Base-by-base conservation (phyloP, 2,329 filamentous ascomycete genomes). In the Teratosphaeria pseudoeucalypti region DNA sequence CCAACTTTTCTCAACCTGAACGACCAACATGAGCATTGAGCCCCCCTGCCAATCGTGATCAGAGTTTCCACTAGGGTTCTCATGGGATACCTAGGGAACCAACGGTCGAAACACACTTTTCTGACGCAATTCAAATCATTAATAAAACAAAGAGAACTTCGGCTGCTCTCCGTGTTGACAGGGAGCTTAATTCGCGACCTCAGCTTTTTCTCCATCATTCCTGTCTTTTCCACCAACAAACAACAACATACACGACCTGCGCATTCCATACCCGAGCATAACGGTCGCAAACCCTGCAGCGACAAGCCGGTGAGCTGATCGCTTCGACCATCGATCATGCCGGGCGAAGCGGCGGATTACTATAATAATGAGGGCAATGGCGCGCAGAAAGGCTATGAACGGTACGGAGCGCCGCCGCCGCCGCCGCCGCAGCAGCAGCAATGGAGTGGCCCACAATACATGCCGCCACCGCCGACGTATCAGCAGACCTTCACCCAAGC, bases 401-500 rank as follows among this genome's bases (percentile, higher is more conserved):
- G 60, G 54, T 32, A 32, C 2, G 29, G 29, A 32, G 29, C 29
- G 29, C 29, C 29, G 29, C 29, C 29, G 29, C 29, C 29, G 29
- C 29, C 29, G 29, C 29, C 29, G 19, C 52, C 52, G 11, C 27
- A 14, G 10, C 55, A 57, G 57, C 65, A 60, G 43, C 61, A 62
- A 52, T 61, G 61, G n/a, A 34, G 43, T 37, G 56, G 55, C 12
- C 62, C 60, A n/a, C 58, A 62, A 49, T 56, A 57, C 49, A 66
- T 66, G 62, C 67, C 67, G 37, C 67, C 67, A 14, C 73, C 74
- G n/a, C 75, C 75, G 2, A 70, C 71, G 14, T 75, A 76, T 61
- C 70, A 71, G 6, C 71, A 74, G 61, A 71, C 73, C 57, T 76
- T 67, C 58, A 64, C 65, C 7, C 62, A 65, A 59, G 81, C 82